A percentile compares a stretch with the other conserved stretches of the same genome.
Evolutionary conservation across 1,284 basidiomycete genomes (phyloP).

Genomic region (Pseudozyma tsukubaensis): DNA sequence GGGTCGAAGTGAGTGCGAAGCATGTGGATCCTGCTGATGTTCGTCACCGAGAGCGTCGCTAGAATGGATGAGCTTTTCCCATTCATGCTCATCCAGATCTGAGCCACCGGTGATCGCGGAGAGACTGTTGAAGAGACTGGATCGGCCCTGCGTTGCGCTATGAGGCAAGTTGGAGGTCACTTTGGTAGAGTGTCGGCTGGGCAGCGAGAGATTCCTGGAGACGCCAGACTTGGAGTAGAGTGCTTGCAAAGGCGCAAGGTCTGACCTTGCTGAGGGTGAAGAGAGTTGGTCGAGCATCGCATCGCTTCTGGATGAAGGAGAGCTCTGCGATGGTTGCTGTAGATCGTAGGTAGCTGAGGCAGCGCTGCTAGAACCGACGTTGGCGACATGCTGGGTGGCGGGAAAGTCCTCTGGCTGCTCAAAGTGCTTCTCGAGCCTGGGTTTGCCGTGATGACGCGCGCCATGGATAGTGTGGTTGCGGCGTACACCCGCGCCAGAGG

Average conservation of each 20-base stretch:
- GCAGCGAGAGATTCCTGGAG: conserved; percentile 46
- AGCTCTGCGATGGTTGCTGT: neutral
- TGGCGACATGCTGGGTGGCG: neutral
- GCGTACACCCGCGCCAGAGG: conserved; percentile 43
- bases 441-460: conserved; percentile 41
- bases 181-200: conserved; percentile 41
- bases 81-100: conserved; percentile 59
- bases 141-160: conserved; percentile 39
- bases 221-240: conserved; percentile 48
- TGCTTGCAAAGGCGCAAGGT: conserved; percentile 41
- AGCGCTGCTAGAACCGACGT: neutral
- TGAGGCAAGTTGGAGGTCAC: conserved; percentile 23
- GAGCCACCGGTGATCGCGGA: conserved; percentile 57
- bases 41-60: conserved; percentile 46
- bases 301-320: neutral
- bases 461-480: conserved; percentile 52
- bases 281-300: conserved; percentile 11
- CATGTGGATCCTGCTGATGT: conserved; percentile 35
- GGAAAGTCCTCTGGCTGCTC: conserved; percentile 44
- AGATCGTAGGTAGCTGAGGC: neutral
- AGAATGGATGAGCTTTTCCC: conserved; percentile 58
- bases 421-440: conserved; percentile 49
- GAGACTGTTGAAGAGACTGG: conserved; percentile 52
- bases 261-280: conserved; percentile 24
- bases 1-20: conserved; percentile 4